Evolutionary conservation across 192 early-diverging fungal genomes (phyloP).

Genomic region (Coemansia sp.): DNA sequence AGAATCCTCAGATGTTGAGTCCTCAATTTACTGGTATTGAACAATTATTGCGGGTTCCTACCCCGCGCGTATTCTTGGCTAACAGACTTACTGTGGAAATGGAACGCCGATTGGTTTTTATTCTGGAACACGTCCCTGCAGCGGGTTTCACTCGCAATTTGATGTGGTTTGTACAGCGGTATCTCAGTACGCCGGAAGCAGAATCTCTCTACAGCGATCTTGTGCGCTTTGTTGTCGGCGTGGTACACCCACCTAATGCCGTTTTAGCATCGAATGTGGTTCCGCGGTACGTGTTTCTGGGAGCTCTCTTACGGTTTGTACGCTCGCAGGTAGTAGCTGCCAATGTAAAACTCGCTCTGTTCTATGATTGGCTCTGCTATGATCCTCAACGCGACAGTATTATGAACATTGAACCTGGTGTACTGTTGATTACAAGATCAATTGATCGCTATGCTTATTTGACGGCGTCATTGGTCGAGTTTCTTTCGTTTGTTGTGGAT

Average conservation of each 20-base stretch:
- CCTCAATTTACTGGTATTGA: conserved; percentile 60
- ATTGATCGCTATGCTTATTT: conserved; percentile 63
- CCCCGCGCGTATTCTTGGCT: conserved; percentile 60
- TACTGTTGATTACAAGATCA: conserved; percentile 70
- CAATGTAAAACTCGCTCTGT: conserved; percentile 71
- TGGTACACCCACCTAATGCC: conserved; percentile 71
- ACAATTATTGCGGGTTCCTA: conserved; percentile 59
- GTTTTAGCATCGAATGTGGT: conserved; percentile 70
- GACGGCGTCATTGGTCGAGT: conserved; percentile 69
- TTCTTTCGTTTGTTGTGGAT: conserved; percentile 58
- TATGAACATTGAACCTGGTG: conserved; percentile 74
- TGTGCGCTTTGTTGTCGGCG: conserved; percentile 72
- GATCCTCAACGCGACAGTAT: conserved; percentile 64
- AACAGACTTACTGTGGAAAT: conserved; percentile 66
- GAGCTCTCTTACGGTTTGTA: conserved; percentile 58
- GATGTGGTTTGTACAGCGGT: conserved; percentile 66
- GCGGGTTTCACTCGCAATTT: conserved; percentile 59
- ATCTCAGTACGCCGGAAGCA: conserved; percentile 56
- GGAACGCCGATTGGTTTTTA: conserved; percentile 64
- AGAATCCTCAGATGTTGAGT: conserved; percentile 55
- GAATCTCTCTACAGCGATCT: conserved; percentile 65
- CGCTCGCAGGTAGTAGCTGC: conserved; percentile 60
- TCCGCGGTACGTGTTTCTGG: conserved; percentile 69
- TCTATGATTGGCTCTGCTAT: conserved; percentile 80
- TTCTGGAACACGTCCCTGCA: conserved; percentile 60